These are phyloP conservation scores for Lodderomyces parapsilosis DNA, from an alignment of 1,139 yeast genomes.

Conservation along the genomic window DNA sequence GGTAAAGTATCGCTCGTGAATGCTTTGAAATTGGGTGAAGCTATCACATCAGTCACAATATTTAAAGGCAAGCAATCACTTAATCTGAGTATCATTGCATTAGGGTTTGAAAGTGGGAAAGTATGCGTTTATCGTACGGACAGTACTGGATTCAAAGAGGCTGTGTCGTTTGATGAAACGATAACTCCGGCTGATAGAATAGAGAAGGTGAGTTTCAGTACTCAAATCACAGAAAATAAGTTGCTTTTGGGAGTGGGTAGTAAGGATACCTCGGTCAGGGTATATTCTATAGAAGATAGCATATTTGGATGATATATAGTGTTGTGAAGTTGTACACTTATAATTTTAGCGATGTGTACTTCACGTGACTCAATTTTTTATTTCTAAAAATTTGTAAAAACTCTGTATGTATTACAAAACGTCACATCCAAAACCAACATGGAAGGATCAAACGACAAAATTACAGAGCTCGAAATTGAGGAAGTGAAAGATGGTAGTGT, in stretches of 20 bases:
- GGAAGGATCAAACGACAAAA: not conserved
- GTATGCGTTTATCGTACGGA: conserved; percentile 26
- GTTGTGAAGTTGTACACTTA: too few relatives aligned
- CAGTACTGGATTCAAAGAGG: conserved; percentile 22
- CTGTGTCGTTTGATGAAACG: conserved; percentile 29
- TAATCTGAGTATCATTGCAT: conserved; percentile 44
- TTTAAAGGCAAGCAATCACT: conserved; percentile 20
- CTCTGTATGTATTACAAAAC: too few relatives aligned
- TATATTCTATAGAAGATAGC: conserved; percentile 33
- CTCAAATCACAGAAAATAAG: conserved; percentile 16
- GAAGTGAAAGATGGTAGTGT: not conserved
- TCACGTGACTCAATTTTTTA: too few relatives aligned
- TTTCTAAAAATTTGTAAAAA: too few relatives aligned
- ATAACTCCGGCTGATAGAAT: conserved; percentile 62
- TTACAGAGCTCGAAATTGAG: not conserved
- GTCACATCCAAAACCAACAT: not conserved
- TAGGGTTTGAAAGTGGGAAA: conserved; percentile 70
- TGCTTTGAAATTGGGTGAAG: conserved; percentile 42
- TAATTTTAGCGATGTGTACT: too few relatives aligned
- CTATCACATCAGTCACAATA: conserved; percentile 76
- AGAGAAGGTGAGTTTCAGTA: conserved; percentile 58
- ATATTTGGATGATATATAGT: conserved; percentile 4
- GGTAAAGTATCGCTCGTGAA: conserved; percentile 25
- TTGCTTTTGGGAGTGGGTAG: conserved; percentile 63
- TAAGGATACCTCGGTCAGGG: conserved; percentile 65